phyloP scores from a whole-genome alignment of 2,329 filamentous ascomycete species.

The Talaromyces verruculosus region DNA sequence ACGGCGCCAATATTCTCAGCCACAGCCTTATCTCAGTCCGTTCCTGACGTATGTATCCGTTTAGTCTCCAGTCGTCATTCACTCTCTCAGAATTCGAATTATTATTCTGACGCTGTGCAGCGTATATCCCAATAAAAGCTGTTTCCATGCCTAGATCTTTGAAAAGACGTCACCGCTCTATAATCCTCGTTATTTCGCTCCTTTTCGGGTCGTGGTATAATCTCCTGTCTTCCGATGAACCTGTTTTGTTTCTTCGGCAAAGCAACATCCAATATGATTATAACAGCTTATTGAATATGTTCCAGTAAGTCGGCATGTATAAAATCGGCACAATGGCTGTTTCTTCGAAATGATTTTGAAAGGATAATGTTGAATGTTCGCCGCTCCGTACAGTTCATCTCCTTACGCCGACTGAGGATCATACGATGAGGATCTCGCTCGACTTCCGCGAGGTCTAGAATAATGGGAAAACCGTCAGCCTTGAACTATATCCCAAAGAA shows the following conservation, averaged over 20 bases:
- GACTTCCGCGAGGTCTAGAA: constrained; percentile 34
- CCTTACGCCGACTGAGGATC: constrained; percentile 13
- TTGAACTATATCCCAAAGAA: background rate
- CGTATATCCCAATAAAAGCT: too few species aligned
- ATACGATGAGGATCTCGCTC: constrained; percentile 21
- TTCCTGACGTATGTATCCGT: background rate
- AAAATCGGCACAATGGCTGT: background rate
- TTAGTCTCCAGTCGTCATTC: background rate
- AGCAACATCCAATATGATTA: background rate
- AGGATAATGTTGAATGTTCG: background rate
- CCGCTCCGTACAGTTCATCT: background rate
- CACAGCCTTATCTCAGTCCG: too few species aligned
- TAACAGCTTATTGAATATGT: background rate
- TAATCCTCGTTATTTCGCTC: background rate
- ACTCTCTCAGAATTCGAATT: too few species aligned
- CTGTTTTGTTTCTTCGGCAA: background rate
- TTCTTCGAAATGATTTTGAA: background rate
- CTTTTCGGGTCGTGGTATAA: background rate
- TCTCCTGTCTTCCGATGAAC: background rate
- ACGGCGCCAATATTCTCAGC: background rate
- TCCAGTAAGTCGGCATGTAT: background rate
- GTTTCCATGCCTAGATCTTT: too few species aligned
- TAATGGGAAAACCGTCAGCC: background rate
- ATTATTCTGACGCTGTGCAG: too few species aligned
- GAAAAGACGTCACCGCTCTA: background rate